Evolutionary conservation across 2,329 filamentous ascomycete species (phyloP), one percentile per base, ranked within the genome.

Genomic region (Helotiales sp.): DNA sequence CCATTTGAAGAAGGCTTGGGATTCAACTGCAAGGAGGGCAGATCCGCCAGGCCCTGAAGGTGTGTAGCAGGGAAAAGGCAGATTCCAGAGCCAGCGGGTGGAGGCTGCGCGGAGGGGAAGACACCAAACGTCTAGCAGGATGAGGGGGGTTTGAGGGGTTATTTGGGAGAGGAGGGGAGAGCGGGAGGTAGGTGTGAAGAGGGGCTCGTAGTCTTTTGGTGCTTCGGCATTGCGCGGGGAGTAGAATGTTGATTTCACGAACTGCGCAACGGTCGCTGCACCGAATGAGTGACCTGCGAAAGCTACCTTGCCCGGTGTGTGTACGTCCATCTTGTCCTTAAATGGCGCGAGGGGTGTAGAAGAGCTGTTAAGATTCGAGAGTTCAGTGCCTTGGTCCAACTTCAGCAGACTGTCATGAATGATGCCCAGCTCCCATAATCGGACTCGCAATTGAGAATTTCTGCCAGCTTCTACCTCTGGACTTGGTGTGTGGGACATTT

Each of bases 261-360:
- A 86, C 76, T 96, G 93, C 1, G 91, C 84, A 22, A 87, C 83
- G 0, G 91, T 93, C 0, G 91, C 86, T 0, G 89, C 90, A 24
- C 93, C 93, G 71, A 96, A 96, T 20, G 90, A 93, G 78, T 97
- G 93, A 3, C 93, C 93, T 0, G 86, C 87, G 76, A 92, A 95
- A 49, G 89, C 86, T 54, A 96, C 88, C 61, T 85, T 87, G 1
- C 93, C 93, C 0, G 92, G 91, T 8, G 86, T 83, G 66, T 89
- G 87, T 3, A 96, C 84, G 69, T 92, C 85, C 55, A 96, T 83
- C 63, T 80, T 81, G n/a, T 82, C 80, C 28, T 82, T 78, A 67
- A 96, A 90, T 74, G 86, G 85, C 11, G 80, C 77, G 0, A 95
- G 80, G 3, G 87, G 77, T 0, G 79, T 75, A 0, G 78, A 80